phyloP scores from a whole-genome alignment of 2,329 filamentous ascomycete species.

The Calonectria naviculata region DNA sequence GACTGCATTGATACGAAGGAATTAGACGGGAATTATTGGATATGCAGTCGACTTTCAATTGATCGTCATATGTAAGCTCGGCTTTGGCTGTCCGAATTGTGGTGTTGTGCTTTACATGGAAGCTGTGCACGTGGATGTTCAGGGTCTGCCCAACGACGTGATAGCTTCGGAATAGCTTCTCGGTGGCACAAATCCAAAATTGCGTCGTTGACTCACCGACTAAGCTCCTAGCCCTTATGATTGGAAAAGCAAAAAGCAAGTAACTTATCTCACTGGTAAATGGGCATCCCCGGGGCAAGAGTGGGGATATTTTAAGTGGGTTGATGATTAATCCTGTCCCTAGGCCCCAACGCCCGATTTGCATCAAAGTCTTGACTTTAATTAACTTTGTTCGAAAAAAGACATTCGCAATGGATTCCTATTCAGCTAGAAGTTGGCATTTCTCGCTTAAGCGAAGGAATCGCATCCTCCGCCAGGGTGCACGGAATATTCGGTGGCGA shows the following conservation, averaged over 20 bases:
- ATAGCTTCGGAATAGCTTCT: neutral
- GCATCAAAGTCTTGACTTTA: neutral
- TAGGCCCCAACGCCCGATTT: neutral
- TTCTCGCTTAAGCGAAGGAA: neutral
- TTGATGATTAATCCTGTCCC: neutral
- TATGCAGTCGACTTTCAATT: neutral
- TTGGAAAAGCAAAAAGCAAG: neutral
- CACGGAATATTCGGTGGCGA: neutral
- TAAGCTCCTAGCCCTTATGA: neutral
- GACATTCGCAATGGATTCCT: neutral
- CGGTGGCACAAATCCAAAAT: no score
- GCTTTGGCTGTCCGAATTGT: neutral
- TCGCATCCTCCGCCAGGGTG: neutral
- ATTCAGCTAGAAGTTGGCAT: neutral
- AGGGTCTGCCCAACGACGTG: neutral
- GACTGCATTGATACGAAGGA: neutral
- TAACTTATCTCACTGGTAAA: neutral
- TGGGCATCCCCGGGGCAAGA: neutral
- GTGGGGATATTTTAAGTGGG: neutral
- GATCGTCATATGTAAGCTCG: no score
- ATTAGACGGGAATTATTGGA: neutral
- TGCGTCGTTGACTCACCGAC: neutral
- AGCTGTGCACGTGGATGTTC: neutral
- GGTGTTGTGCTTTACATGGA: no score
- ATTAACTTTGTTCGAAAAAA: neutral